Evolutionary conservation across 129 eudicot species (phyloP), one percentile per base, ranked within the genome.

Genomic region (Pittosporum tobira): DNA sequence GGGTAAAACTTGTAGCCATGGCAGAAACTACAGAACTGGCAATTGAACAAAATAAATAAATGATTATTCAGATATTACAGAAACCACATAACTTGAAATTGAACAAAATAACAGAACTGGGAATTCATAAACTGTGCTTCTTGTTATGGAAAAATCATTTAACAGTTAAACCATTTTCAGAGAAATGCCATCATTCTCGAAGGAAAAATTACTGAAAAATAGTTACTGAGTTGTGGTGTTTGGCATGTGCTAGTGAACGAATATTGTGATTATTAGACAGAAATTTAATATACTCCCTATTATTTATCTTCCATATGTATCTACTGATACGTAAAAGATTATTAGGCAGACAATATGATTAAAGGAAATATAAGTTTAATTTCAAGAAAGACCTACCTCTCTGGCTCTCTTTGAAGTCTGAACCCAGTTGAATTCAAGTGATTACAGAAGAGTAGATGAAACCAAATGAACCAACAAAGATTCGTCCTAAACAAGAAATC

Each of bases 1-100:
- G 59, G 52, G 51, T 26, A 27, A 48, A 29, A 43, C 26, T 64
- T 52, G 43, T 49, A 8, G 62, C 76, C 95, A 81, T 85, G 21
- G 57, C 62, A 60, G 25, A 49, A 53, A 34, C 47, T 66, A 61
- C 50, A 76, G 57, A 29, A 63, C 51, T 31, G 38, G 13, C 25
- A 31, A 43, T 9, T 4, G 27, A 47, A 24, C 6, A 6, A 66
- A 28, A 53, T 27, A 42, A 3, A 20, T 14, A 44, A 42, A 38
- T 19, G 29, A 43, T 57, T 16, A n/a, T n/a, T n/a, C n/a, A n/a
- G n/a, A n/a, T n/a, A n/a, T n/a, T n/a, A n/a, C n/a, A n/a, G n/a
- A n/a, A n/a, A n/a, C n/a, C n/a, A n/a, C n/a, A n/a, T n/a, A n/a
- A n/a, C n/a, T n/a, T n/a, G n/a, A n/a, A n/a, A n/a, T n/a, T n/a